These are phyloP conservation scores for Sutorius eximius DNA, from an alignment of 1,284 basidiomycete genomes.

Conservation along the genomic window DNA sequence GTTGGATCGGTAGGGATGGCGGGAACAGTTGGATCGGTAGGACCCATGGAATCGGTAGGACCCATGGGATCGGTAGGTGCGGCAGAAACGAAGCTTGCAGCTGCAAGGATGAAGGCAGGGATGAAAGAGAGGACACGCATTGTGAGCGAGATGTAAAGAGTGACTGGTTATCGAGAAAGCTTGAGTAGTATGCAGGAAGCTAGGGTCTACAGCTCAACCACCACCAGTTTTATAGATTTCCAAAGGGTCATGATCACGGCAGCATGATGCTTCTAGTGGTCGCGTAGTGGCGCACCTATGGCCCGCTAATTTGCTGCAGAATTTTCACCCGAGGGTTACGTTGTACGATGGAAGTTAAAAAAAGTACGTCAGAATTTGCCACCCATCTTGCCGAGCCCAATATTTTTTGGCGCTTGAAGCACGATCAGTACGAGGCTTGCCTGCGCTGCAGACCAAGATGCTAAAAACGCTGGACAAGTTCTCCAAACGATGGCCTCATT, in stretches of 20 bases:
- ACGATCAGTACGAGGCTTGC: background rate
- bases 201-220: background rate
- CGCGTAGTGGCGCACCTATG: background rate
- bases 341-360: background rate
- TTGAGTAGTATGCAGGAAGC: background rate
- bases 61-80: background rate
- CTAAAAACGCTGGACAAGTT: background rate
- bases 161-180: conserved; percentile 7
- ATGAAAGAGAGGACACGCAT: conserved; percentile 27
- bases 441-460: background rate
- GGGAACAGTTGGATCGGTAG: too few relatives aligned
- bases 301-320: background rate
- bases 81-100: conserved; percentile 18
- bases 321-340: background rate
- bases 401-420: background rate
- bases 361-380: background rate
- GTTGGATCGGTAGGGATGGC: conserved; percentile 11
- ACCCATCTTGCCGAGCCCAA: background rate
- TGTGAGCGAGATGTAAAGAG: conserved; percentile 12
- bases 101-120: conserved; percentile 18
- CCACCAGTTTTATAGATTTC: conserved; percentile 1
- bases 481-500: background rate
- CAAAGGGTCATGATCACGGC: background rate
- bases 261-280: background rate
- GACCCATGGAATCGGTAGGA: background rate